Evolutionary conservation across 163 green algal genomes (phyloP), one percentile per base, ranked within the genome.

Genomic region (Scenedesmus sp.): DNA sequence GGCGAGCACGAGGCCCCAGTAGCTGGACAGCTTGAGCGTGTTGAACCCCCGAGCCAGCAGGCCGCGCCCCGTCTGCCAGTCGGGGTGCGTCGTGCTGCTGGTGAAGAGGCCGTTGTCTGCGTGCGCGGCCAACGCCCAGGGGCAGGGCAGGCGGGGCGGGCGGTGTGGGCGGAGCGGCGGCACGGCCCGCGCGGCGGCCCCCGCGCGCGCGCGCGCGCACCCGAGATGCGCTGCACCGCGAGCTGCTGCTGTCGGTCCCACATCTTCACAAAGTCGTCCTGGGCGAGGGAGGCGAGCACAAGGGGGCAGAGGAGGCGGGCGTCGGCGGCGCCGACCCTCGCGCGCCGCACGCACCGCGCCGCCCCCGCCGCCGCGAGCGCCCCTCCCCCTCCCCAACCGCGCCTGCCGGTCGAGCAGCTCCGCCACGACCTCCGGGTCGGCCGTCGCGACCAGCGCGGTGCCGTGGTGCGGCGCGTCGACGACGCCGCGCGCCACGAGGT

Each of bases 51-150:
- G 34, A 0, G 69, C 53, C 9, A 77, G 62, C 36, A 77, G 36
- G 29, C 69, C 69, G 24, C 65, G 69, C 11, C 44, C 34, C 4
- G 69, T 77, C 54, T 69, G 54, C 69, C 69, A 77, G 69, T 77
- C 69, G 18, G 24, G 20, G 29, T 33, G 48, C 18, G 20, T n/a
- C 0, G 53, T 67, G 69, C 28, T 34, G n/a, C 39, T 63, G 15
- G 66, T 75, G 66, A 75, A 75, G 29, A 75, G 48, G 48, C 66
- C 66, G 34, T 63, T 63, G 44, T 54, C 45, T 54, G 45, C 45
- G 14, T 14, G 45, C 14, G 45, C 14, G 15, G 45, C 15, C 45
- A 17, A 54, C 14, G 45, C 45, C 15, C 17, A 17, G 45, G 15
- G 45, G 45, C 45, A 54, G 45, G 45, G 45, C 45, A 54, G 15